Percentiles rank a stretch among this genome's conserved stretches.
Conservation (phyloP, 2,329 filamentous ascomycete species). For the Leptoxyphium fumago region DNA sequence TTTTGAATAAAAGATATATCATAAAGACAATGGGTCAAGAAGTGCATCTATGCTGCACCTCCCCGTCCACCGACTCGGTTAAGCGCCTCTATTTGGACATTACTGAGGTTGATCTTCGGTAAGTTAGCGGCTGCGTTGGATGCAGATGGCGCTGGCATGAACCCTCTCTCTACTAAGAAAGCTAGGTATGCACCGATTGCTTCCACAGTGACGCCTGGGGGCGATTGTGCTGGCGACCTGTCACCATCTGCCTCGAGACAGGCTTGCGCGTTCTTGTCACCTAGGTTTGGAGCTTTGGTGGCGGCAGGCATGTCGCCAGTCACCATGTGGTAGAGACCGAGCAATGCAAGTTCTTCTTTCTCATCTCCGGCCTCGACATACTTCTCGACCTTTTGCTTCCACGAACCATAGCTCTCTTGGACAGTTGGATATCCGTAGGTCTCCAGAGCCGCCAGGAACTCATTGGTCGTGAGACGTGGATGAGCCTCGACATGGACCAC, state of each 20-base stretch:
- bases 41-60: conserved; percentile 5
- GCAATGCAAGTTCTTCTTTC: conserved; percentile 55
- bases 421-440: conserved; percentile 59
- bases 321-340: conserved; percentile 62
- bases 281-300: conserved; percentile 58
- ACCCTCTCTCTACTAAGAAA: conserved; percentile 48
- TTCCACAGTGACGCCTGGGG: conserved; percentile 36
- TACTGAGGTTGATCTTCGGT: conserved; percentile 30
- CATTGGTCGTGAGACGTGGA: conserved; percentile 62
- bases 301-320: conserved; percentile 54
- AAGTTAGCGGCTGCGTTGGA: conserved; percentile 17
- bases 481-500: conserved; percentile 70
- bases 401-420: conserved; percentile 51
- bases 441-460: conserved; percentile 57
- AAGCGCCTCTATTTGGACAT: conserved; percentile 35
- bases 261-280: conserved; percentile 52
- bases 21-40: too few species aligned
- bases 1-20: too few species aligned
- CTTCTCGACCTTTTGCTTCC: conserved; percentile 51
- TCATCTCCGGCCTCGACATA: conserved; percentile 49
- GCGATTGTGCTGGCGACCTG: conserved; percentile 19
- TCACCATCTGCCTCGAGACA: conserved; percentile 49
- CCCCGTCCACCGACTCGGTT: conserved; percentile 40
- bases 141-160: conserved; percentile 36
- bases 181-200: conserved; percentile 49